Percentiles rank a stretch among this genome's conserved stretches.
Conservation (phyloP, 371 early-diverging fungal species). For the Rhizopus delemar region DNA sequence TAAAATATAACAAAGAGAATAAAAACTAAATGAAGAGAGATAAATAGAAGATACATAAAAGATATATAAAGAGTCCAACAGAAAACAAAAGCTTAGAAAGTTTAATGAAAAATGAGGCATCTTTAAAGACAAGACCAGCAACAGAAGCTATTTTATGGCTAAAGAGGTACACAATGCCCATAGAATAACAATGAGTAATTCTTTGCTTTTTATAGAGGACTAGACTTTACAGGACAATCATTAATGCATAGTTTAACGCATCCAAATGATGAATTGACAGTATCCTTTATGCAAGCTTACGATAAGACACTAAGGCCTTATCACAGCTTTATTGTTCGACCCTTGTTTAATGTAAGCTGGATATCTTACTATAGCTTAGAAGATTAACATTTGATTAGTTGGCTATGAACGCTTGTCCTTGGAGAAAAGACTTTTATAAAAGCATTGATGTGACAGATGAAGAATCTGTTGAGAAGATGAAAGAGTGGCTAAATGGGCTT, state of each 20-base stretch:
- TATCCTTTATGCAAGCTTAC: constrained; percentile 86
- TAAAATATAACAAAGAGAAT: neutral
- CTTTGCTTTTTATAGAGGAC: constrained; percentile 55
- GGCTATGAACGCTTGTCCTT: constrained; percentile 94
- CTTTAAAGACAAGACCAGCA: constrained; percentile 76
- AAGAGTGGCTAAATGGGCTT: constrained; percentile 74
- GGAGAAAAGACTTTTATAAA: constrained; percentile 84
- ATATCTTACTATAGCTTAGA: neutral
- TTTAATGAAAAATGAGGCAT: constrained; percentile 74
- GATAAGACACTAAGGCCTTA: constrained; percentile 71
- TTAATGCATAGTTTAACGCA: constrained; percentile 71
- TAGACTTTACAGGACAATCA: constrained; percentile 85
- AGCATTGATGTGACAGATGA: constrained; percentile 73
- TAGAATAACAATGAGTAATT: neutral
- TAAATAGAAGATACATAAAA: constrained; percentile 77
- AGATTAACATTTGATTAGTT: constrained; percentile 43
- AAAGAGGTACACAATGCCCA: constrained; percentile 61
- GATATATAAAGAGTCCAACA: constrained; percentile 62
- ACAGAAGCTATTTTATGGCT: constrained; percentile 94
- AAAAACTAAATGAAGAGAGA: neutral
- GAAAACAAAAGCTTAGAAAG: constrained; percentile 80
- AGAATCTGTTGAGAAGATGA: constrained; percentile 57
- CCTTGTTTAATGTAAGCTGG: constrained; percentile 73
- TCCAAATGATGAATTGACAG: constrained; percentile 75
- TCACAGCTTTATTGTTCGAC: constrained; percentile 85